These are phyloP conservation scores for Metarhizium brunneum DNA, from an alignment of 2,329 filamentous ascomycete genomes.

Conservation along the genomic window DNA sequence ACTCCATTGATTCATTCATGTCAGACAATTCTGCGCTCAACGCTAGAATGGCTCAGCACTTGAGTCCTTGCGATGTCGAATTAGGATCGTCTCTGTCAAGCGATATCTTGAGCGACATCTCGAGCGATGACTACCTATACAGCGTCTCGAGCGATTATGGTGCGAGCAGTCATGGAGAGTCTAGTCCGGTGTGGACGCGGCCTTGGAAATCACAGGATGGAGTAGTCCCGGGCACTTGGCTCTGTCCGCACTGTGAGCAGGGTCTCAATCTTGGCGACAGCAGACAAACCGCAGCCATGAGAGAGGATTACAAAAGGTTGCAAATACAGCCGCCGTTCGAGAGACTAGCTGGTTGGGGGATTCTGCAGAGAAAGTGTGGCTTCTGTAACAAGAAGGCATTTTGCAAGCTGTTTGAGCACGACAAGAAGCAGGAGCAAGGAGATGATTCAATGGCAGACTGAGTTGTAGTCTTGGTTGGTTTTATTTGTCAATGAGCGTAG, in stretches of 20 bases:
- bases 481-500: background rate
- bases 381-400: constrained; percentile 8
- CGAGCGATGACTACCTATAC: background rate
- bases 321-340: constrained; percentile 9
- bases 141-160: background rate
- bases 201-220: constrained; percentile 5
- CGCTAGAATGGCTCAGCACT: background rate
- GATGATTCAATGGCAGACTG: background rate
- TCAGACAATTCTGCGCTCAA: background rate
- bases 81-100: background rate
- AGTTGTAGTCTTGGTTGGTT: background rate
- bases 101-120: background rate
- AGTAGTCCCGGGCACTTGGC: constrained; percentile 10
- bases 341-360: constrained; percentile 1
- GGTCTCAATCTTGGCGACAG: background rate
- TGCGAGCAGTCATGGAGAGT: background rate
- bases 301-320: background rate
- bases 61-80: background rate
- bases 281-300: background rate
- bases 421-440: background rate
- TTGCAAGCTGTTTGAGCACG: constrained; percentile 5
- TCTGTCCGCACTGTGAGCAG: constrained; percentile 10
- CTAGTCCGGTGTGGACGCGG: constrained; percentile 1
- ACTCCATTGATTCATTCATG: background rate
- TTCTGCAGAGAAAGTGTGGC: constrained; percentile 8